Evolutionary conservation across 2,329 filamentous ascomycete species (phyloP).

Genomic region (Pezicula carpinea): DNA sequence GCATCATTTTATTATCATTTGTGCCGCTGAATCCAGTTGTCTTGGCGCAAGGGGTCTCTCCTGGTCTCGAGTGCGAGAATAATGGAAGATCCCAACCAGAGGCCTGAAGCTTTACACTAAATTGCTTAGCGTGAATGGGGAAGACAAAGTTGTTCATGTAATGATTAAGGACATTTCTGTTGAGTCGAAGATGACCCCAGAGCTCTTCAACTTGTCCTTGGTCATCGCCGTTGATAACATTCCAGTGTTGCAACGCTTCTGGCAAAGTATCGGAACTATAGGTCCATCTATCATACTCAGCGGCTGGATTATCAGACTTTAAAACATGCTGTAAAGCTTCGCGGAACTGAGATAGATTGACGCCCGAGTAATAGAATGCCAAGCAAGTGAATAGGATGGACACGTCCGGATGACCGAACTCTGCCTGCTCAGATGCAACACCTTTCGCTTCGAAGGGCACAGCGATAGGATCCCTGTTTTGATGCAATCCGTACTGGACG

Average conservation of each 20-base stretch:
- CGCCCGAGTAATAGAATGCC: conserved; percentile 60
- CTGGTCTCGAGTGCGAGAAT: conserved; percentile 33
- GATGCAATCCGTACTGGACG: conserved; percentile 55
- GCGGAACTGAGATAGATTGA: conserved; percentile 42
- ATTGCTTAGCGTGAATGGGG: conserved; percentile 57
- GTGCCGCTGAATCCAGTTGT: conserved; percentile 69
- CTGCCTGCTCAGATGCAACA: conserved; percentile 53
- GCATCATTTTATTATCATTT: conserved; percentile 54
- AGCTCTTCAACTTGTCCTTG: conserved; percentile 34
- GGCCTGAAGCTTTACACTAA: conserved; percentile 53
- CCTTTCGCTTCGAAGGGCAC: conserved; percentile 66
- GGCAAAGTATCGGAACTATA: conserved; percentile 29
- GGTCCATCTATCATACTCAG: conserved; percentile 47
- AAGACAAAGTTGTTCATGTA: conserved; percentile 56
- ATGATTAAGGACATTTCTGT: conserved; percentile 54
- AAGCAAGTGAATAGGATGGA: conserved; percentile 61
- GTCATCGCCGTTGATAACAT: conserved; percentile 55
- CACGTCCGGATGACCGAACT: conserved; percentile 65
- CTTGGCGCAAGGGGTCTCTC: conserved; percentile 18
- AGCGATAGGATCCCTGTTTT: conserved; percentile 50
- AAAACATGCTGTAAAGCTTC: conserved; percentile 43
- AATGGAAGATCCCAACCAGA: conserved; percentile 60
- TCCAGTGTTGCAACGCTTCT: conserved; percentile 32
- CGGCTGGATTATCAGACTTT: conserved; percentile 43
- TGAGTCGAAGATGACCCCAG: conserved; percentile 46